These are phyloP conservation scores for Seiridium unicorne DNA, from an alignment of 2,329 filamentous ascomycete species.

Conservation along the genomic window DNA sequence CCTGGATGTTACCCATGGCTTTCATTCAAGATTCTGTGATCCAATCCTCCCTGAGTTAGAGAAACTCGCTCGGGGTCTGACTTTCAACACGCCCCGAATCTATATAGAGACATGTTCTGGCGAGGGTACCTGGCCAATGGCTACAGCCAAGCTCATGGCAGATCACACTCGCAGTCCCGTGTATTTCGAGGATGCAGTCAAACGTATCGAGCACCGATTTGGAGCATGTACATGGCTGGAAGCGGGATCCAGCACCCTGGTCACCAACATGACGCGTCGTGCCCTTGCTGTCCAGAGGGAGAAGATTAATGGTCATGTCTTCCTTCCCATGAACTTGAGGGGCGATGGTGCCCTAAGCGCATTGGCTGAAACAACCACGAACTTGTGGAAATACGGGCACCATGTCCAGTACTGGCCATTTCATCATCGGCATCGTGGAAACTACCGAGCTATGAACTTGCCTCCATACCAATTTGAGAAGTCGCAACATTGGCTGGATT, in stretches of 20 bases:
- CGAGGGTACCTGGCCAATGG: background rate
- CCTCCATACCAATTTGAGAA: conserved; percentile 44
- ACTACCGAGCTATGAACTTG: conserved; percentile 23
- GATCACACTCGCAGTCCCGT: conserved; percentile 31
- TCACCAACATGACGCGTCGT: conserved; percentile 29
- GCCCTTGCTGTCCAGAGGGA: conserved; percentile 21
- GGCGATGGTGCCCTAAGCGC: conserved; percentile 2
- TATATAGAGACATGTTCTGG: conserved; percentile 15
- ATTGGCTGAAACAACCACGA: conserved; percentile 22
- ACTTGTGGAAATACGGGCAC: conserved; percentile 39
- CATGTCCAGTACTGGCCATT: conserved; percentile 36
- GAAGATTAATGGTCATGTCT: background rate
- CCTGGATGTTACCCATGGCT: conserved; percentile 1
- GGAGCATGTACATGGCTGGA: conserved; percentile 29
- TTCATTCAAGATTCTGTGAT: conserved; percentile 3
- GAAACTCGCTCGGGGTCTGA: background rate
- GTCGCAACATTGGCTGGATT: conserved; percentile 34
- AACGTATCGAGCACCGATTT: conserved; percentile 19
- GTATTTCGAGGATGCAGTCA: conserved; percentile 27
- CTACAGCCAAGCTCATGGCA: conserved; percentile 13
- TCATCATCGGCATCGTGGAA: conserved; percentile 22
- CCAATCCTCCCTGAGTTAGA: background rate
- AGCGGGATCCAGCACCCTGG: conserved; percentile 29
- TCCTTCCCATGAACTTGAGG: conserved; percentile 16
- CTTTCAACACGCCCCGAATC: background rate